Evolutionary conservation across 306 rosid genomes (phyloP), one percentile per base, ranked within the genome.

Genomic region (Alnus rubra): DNA sequence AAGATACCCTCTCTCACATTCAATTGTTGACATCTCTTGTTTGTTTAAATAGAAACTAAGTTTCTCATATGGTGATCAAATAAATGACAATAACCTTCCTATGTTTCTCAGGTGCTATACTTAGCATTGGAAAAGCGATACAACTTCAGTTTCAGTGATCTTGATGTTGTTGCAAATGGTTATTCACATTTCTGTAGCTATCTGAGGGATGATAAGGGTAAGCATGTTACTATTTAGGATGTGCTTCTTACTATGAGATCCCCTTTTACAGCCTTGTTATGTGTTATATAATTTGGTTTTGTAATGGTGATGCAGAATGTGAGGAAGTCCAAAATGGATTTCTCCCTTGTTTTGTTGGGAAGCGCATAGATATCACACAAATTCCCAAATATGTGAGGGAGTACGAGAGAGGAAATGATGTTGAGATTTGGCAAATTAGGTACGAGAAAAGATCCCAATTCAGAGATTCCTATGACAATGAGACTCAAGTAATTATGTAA

Each of bases 61-160:
- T 52, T 69, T 44, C 63, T 44, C 62, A 10, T 78, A 69, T 12
- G 48, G 30, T 10, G 13, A 19, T 75, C 33, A 69, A 69, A 64
- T 77, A 70, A 51, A 35, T 16, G 30, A 13, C 69, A 69, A 33
- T 58, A 12, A n/a, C 72, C 58, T 76, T 44, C 51, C 58, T 80
- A 78, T 73, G 65, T 81, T 73, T 77, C 65, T 77, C 77, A 92
- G 94, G 96, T 90, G 81, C 81, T 95, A 51, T 95, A 86, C 86
- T 62, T 92, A 79, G 94, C 93, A 15, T 53, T 95, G 80, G 98
- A 92, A 76, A 95, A 91, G 88, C 97, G 97, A 54, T 95, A 88
- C 86, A 95, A 95, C 86, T 95, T 92, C 90, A 91, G 94, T 79
- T 83, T 92, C 67, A 76, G 85, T 56, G 97, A 91, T 82, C 88